These are phyloP conservation scores for Scolecobasidium constrictum DNA, from an alignment of 2,329 filamentous ascomycete genomes.

Conservation along the genomic window DNA sequence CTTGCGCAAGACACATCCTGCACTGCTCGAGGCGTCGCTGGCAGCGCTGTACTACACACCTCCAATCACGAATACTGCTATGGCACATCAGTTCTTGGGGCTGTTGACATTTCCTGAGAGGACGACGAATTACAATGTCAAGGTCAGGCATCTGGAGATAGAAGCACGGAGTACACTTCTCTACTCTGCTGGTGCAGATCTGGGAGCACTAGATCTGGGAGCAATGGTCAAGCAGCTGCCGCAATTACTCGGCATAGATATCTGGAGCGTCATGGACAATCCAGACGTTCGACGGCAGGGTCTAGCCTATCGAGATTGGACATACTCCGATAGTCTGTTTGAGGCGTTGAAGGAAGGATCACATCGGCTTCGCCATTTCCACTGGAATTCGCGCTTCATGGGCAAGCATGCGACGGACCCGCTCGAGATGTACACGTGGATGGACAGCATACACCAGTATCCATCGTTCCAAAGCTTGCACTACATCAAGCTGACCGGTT, in stretches of 20 bases:
- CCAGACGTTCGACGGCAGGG: slow-evolving; percentile 53
- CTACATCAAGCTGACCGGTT: slow-evolving; percentile 25
- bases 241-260: slow-evolving; percentile 56
- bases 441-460: slow-evolving; percentile 35
- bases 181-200: slow-evolving; percentile 40
- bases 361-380: slow-evolving; percentile 38
- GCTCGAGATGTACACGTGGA: slow-evolving; percentile 46
- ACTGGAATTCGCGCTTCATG: slow-evolving; percentile 44
- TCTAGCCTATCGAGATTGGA: slow-evolving; percentile 47
- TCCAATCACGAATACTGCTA: slow-evolving; percentile 45
- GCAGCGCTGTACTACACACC: slow-evolving; percentile 62
- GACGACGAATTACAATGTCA: slow-evolving; percentile 52
- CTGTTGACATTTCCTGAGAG: slow-evolving; percentile 42
- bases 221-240: slow-evolving; percentile 53
- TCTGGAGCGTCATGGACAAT: slow-evolving; percentile 59
- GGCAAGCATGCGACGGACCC: slow-evolving; percentile 33
- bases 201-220: slow-evolving; percentile 47
- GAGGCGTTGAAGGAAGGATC: slow-evolving; percentile 44
- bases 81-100: slow-evolving; percentile 36
- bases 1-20: slow-evolving; percentile 48
- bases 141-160: slow-evolving; percentile 59
- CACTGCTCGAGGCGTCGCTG: slow-evolving; percentile 62
- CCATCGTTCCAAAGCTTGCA: slow-evolving; percentile 25
- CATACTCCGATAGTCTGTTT: slow-evolving; percentile 57
- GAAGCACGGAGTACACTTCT: slow-evolving; percentile 50